Evolutionary conservation across 768 basidiomycete species (phyloP).

Genomic region (Kwoniella mangroviensis): DNA sequence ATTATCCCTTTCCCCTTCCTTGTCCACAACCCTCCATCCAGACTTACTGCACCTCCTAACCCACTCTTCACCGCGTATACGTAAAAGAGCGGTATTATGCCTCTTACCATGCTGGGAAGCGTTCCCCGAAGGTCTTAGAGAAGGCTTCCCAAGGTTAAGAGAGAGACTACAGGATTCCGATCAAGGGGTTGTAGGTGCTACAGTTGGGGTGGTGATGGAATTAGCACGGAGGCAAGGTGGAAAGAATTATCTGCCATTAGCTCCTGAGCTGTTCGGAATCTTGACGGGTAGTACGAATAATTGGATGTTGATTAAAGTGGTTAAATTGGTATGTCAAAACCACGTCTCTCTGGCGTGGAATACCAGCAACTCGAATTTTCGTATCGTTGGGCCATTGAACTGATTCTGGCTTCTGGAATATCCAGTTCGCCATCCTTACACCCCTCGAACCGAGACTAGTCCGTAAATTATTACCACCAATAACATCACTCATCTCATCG

Average conservation of each 20-base stretch:
- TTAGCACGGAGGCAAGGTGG: conserved; percentile 76
- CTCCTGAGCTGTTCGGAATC: conserved; percentile 90
- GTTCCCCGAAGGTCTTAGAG: conserved; percentile 76
- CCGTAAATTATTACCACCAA: conserved; percentile 89
- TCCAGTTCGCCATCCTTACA: conserved; percentile 86
- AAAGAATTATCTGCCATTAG: conserved; percentile 77
- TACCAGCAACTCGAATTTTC: too few species aligned
- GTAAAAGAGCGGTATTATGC: conserved; percentile 86
- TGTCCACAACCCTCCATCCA: conserved; percentile 78
- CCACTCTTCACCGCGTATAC: conserved; percentile 61
- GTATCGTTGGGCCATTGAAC: too few species aligned
- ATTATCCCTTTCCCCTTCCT: conserved; percentile 39
- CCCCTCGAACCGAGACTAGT: conserved; percentile 92
- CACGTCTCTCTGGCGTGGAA: not conserved
- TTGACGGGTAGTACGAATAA: conserved; percentile 94
- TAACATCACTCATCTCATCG: conserved; percentile 92
- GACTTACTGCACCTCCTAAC: conserved; percentile 70
- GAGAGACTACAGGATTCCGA: conserved; percentile 62
- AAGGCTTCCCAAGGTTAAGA: conserved; percentile 71
- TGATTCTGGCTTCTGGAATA: too few species aligned
- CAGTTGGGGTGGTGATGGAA: conserved; percentile 93
- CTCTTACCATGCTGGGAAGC: conserved; percentile 78
- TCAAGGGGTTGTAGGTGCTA: conserved; percentile 87
- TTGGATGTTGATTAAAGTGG: conserved; percentile 99
- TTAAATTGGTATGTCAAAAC: conserved; percentile 75